These are phyloP conservation scores for Coffea eugenioides DNA, from an alignment of 257 asterid genomes.

Conservation along the genomic window DNA sequence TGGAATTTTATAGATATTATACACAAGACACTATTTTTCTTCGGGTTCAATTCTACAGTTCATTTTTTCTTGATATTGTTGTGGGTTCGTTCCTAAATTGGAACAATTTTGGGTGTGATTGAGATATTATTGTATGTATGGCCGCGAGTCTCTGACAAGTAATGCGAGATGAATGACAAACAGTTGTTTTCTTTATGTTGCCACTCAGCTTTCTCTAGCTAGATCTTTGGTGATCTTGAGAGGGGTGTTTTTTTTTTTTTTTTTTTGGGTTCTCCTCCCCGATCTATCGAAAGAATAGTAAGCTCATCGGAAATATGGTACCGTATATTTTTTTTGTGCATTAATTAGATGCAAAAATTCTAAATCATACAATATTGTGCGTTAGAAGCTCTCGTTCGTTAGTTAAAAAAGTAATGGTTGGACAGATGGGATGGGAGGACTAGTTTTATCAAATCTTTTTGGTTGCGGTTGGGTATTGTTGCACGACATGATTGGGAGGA, in stretches of 20 bases:
- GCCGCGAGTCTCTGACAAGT: neutral
- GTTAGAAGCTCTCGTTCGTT: neutral
- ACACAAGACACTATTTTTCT: neutral
- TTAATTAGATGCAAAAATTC: too few relatives aligned
- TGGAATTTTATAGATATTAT: neutral
- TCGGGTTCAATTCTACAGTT: neutral
- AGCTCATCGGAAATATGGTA: too few relatives aligned
- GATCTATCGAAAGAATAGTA: too few relatives aligned
- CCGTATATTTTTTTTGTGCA: too few relatives aligned
- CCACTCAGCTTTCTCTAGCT: neutral
- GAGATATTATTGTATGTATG: constrained; percentile 3
- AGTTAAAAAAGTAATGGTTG: neutral
- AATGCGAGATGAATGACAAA: neutral
- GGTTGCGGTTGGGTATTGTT: constrained; percentile 3
- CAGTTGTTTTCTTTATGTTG: neutral
- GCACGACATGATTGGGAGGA: constrained; percentile 21
- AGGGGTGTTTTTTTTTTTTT: too few relatives aligned
- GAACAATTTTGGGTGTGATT: constrained; percentile 18
- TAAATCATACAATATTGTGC: too few relatives aligned
- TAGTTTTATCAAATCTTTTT: neutral
- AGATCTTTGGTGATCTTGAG: too few relatives aligned
- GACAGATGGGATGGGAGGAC: neutral
- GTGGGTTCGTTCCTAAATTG: neutral
- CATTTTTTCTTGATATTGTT: neutral
- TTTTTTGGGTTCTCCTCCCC: too few relatives aligned